Conservation (phyloP, 805 yeast species). For the Dipodascus geniculatus region DNA sequence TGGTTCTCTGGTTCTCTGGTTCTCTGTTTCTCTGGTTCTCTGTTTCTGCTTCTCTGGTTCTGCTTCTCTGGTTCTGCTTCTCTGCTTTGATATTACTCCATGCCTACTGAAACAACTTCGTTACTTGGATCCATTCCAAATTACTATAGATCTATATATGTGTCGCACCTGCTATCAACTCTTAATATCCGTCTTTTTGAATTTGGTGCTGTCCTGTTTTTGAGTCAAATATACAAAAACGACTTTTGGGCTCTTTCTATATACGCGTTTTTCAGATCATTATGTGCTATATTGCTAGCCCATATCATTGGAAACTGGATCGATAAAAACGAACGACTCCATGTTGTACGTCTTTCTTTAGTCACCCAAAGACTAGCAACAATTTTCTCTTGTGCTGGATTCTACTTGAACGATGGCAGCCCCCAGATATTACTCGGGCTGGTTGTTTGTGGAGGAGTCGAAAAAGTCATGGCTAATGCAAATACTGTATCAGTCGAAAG, state of each 20-base stretch:
- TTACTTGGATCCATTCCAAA: not conserved
- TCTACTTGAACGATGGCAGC: conserved; percentile 8
- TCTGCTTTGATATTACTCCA: too few species aligned
- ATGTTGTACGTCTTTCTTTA: conserved; percentile 26
- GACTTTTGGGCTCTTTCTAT: conserved; percentile 27
- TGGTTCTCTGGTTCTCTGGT: too few species aligned
- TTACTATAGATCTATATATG: conserved; percentile 12
- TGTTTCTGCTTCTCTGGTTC: too few species aligned
- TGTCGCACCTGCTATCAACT: conserved; percentile 28
- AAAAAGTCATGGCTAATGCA: conserved; percentile 25
- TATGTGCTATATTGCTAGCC: conserved; percentile 22
- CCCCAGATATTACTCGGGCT: conserved; percentile 12
- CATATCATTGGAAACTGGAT: conserved; percentile 22
- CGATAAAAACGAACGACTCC: conserved; percentile 22
- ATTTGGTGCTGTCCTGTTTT: conserved; percentile 27
- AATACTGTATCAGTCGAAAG: conserved; percentile 30
- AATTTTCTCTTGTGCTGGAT: conserved; percentile 17
- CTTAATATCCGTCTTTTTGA: conserved; percentile 33
- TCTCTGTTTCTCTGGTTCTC: too few species aligned
- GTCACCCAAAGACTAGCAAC: conserved; percentile 24
- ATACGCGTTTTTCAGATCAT: conserved; percentile 25
- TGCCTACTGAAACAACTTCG: not conserved
- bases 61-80: too few species aligned
- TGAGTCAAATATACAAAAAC: conserved; percentile 26
- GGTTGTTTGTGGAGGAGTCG: conserved; percentile 26